Evolutionary conservation across 345 rosid species (phyloP), one percentile per base, ranked within the genome.

Genomic region (Citrus inodora): DNA sequence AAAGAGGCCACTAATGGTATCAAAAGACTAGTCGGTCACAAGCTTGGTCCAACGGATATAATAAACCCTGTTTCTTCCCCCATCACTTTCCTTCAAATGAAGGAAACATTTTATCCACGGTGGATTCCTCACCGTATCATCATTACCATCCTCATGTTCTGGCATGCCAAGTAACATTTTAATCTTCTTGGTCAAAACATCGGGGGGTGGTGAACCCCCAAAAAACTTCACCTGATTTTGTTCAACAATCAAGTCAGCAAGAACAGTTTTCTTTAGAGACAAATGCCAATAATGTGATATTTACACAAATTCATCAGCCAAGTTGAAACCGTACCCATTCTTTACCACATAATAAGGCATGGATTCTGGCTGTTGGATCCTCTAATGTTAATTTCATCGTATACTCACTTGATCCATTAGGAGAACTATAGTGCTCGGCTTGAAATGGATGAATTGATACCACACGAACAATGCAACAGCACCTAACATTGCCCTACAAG

Each of bases 351-450:
- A 77, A 35, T 4, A 38, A 22, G 14, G 67, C 80, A 56, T 65
- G 73, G 25, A 81, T 76, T 71, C 73, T 76, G 2, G 68, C 68
- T 71, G 83, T 76, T 28, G 77, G 74, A 24, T 81, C 80, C 68
- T 76, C 77, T 30, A 76, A 60, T 27, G 80, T 80, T 67, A 80
- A 42, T 22, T 60, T 71, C 76, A 76, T 64, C 40, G 7, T 46
- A 9, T 22, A 7, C 59, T 22, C 51, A 32, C 76, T 58, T 3
- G 30, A 35, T 4, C 65, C 53, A 19, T 19, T 2, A 17, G 27
- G 27, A 21, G 35, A 56, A 58, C 22, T 22, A 0, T 27, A 71
- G 33, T 37, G 42, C 35, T 70, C 13, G 9, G 10, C 25, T 64
- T 55, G 51, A 70, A 24, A 70, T 3, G 46, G 75, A 70, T 66